A percentile compares a stretch with the other conserved stretches of the same genome.
These are phyloP conservation scores for Przewalskia tangutica DNA, from an alignment of 257 asterid species.

Conservation along the genomic window DNA sequence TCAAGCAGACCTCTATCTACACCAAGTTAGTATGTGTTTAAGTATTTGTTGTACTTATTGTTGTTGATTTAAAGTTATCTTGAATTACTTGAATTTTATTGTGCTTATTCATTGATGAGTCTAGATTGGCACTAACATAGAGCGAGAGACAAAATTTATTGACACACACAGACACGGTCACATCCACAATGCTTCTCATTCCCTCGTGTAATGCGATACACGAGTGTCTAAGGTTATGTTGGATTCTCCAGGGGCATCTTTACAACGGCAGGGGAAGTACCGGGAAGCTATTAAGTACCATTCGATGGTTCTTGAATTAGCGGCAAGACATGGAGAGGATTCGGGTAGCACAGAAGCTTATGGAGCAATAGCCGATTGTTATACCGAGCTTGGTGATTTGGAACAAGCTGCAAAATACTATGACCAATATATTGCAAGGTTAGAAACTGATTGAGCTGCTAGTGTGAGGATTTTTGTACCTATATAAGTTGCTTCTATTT, in stretches of 20 bases:
- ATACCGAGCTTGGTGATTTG: constrained; percentile 87
- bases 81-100: too few relatives aligned
- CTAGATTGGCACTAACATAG: too few relatives aligned
- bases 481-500: not conserved
- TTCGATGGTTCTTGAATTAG: constrained; percentile 64
- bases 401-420: constrained; percentile 87
- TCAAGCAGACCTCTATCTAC: too few relatives aligned
- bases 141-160: not conserved
- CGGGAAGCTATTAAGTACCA: constrained; percentile 86
- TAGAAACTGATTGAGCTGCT: constrained; percentile 58
- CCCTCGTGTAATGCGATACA: not conserved
- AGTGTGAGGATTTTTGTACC: not conserved
- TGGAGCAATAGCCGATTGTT: constrained; percentile 98
- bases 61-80: too few relatives aligned
- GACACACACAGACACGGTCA: not conserved
- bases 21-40: too few relatives aligned
- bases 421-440: constrained; percentile 79
- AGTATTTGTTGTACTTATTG: too few relatives aligned
- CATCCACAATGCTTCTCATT: not conserved
- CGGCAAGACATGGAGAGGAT: constrained; percentile 78
- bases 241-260: constrained; percentile 61
- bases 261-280: constrained; percentile 86
- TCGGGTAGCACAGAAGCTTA: constrained; percentile 92
- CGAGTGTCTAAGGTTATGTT: not conserved
- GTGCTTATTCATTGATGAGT: too few relatives aligned